These are phyloP conservation scores for Polygonum maritimum DNA, from an alignment of 148 eudicot species.

Conservation along the genomic window DNA sequence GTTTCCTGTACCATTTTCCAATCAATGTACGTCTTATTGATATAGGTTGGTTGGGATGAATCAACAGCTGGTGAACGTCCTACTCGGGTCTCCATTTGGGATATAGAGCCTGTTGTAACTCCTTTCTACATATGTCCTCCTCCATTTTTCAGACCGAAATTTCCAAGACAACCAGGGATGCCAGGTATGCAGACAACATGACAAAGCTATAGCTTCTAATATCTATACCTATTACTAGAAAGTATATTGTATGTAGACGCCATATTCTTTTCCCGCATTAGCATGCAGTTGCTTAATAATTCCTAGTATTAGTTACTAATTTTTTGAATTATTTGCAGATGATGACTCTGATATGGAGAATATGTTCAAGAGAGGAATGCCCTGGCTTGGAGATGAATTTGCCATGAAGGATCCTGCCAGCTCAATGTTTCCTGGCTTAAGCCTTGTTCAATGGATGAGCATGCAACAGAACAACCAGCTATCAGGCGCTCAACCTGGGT, in stretches of 20 bases:
- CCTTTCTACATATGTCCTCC: conserved; percentile 98
- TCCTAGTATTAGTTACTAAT: background rate
- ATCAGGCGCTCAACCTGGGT: conserved; percentile 47
- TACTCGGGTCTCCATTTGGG: conserved; percentile 92
- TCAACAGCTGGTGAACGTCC: conserved; percentile 97
- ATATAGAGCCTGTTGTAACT: conserved; percentile 89
- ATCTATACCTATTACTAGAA: background rate
- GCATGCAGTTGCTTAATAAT: background rate
- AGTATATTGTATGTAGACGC: background rate
- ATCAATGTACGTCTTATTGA: conserved; percentile 10
- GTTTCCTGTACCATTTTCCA: background rate
- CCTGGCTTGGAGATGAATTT: conserved; percentile 81
- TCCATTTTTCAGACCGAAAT: conserved; percentile 94
- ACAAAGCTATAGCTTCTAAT: background rate
- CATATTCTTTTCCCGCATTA: background rate
- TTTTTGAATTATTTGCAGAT: conserved; percentile 32
- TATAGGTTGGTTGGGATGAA: conserved; percentile 99
- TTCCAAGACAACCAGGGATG: conserved; percentile 71
- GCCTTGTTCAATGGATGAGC: conserved; percentile 96
- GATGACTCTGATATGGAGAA: conserved; percentile 68
- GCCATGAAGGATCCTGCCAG: conserved; percentile 74
- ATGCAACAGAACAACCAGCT: conserved; percentile 86
- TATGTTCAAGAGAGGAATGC: conserved; percentile 79
- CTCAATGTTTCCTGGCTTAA: conserved; percentile 84
- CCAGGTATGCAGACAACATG: conserved; percentile 41